Evolutionary conservation across 176 grass and related monocot genomes (phyloP).

Genomic region (Elymus sibiricus): DNA sequence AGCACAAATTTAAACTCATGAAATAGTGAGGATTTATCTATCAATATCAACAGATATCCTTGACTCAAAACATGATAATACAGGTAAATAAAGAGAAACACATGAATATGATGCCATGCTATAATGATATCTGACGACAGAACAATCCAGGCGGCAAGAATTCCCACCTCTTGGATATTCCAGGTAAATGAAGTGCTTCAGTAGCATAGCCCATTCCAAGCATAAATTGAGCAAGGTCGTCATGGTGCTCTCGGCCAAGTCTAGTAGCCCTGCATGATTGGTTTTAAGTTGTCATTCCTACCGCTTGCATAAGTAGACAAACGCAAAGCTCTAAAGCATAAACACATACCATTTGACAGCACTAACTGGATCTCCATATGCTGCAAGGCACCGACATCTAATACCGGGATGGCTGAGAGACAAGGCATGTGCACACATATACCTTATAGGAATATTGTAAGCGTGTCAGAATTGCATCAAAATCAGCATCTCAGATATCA

Average conservation of each 20-base stretch:
- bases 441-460: constrained; percentile 46
- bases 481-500: constrained; percentile 4
- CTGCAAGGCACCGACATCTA: constrained; percentile 94
- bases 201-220: constrained; percentile 99
- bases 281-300: constrained; percentile 1
- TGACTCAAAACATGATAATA: constrained; percentile 2
- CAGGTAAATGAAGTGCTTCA: constrained; percentile 99
- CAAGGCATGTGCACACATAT: constrained; percentile 99
- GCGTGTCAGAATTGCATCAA: constrained; percentile 13
- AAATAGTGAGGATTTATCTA: constrained; percentile 12
- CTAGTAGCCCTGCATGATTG: constrained; percentile 78
- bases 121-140: background rate
- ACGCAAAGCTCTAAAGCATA: constrained; percentile 16
- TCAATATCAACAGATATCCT: background rate
- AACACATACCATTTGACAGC: constrained; percentile 88
- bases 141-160: constrained; percentile 12
- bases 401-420: constrained; percentile 99
- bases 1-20: constrained; percentile 7
- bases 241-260: constrained; percentile 93
- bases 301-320: constrained; percentile 4
- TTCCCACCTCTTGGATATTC: constrained; percentile 90
- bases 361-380: constrained; percentile 98
- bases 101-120: background rate
- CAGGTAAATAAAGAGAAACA: constrained; percentile 14
- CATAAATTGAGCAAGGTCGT: constrained; percentile 99